Evolutionary conservation across 2,329 filamentous ascomycete species (phyloP).

Genomic region (Pseudogymnoascus sp.): DNA sequence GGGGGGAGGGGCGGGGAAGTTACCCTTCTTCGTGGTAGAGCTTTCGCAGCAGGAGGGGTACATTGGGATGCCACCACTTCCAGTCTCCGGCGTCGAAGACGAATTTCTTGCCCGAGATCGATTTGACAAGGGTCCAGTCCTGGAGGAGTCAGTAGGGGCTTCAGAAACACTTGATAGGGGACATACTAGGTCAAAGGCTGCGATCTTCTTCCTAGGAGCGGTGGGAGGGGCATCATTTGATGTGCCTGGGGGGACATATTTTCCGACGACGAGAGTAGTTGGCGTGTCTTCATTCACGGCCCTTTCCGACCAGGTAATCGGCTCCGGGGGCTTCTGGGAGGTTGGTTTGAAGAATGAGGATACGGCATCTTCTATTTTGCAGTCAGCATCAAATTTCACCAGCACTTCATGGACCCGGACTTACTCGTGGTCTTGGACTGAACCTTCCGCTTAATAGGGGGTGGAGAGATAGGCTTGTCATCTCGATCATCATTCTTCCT

Average conservation of each 20-base stretch:
- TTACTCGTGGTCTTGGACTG: slow-evolving; percentile 29
- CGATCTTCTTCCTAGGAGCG: slow-evolving; percentile 45
- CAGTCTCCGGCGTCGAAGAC: slow-evolving; percentile 66
- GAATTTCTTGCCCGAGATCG: slow-evolving; percentile 74
- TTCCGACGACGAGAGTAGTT: slow-evolving; percentile 64
- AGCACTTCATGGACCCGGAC: background rate
- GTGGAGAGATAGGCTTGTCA: slow-evolving; percentile 24
- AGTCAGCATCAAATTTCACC: slow-evolving; percentile 13
- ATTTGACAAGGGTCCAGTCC: slow-evolving; percentile 82
- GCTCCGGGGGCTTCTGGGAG: slow-evolving; percentile 76
- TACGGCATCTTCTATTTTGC: slow-evolving; percentile 53
- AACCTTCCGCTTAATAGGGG: slow-evolving; percentile 27
- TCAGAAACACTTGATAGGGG: background rate
- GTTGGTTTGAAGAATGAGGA: slow-evolving; percentile 80
- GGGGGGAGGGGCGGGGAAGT: slow-evolving; percentile 21
- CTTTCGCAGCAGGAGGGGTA: slow-evolving; percentile 58
- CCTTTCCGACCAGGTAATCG: slow-evolving; percentile 63
- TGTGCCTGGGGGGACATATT: slow-evolving; percentile 45
- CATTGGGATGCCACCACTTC: slow-evolving; percentile 81
- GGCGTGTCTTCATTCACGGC: slow-evolving; percentile 40
- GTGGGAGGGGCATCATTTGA: background rate
- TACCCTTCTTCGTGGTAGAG: slow-evolving; percentile 62
- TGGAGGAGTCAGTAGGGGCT: slow-evolving; percentile 26
- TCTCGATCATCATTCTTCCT: background rate
- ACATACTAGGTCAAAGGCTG: slow-evolving; percentile 59